Evolutionary conservation across 768 basidiomycete genomes (phyloP), one percentile per base, ranked within the genome.

Genomic region (Tephrocybe sp.): DNA sequence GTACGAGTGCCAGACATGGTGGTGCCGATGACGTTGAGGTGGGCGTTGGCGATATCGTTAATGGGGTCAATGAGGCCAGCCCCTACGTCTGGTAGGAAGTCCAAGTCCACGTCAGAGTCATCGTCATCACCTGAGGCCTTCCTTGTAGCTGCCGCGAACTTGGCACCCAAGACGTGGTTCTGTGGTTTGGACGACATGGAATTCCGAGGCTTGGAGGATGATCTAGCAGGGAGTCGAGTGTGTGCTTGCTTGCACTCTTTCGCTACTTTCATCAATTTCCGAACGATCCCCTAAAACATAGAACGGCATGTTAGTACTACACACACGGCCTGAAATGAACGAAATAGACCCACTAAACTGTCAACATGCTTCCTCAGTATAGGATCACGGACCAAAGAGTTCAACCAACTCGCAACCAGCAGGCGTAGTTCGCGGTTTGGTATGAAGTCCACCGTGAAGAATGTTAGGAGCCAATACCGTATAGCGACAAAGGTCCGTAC

Each of bases 401-500:
- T 97, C 51, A 96, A 62, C 90, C 91, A 95, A 41, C 79, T 76
- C 15, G 90, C 82, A 41, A 94, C 73, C 37, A 87, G 65, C 23
- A 84, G 63, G 58, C 93, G 76, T 62, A 96, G 68, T 59, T 88
- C 89, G 52, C 83, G 79, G 68, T 90, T 86, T 37, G 88, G 85
- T 53, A 93, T 69, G 62, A 95, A 96, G 65, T 97, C 93, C 56
- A 90, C 87, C 44, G 78, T 79, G 66, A 95, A 96, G 67, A 95
- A 95, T 6, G 91, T 93, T 62, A 92, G 71, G 39, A 96, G 66
- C 93, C 94, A 97, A 62, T 92, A 92, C 37, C 91, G 80, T 48
- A 95, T 83, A 4, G 92, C 91, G 26, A 92, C 88, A 64, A 93
- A 94, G 10, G 93, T 95, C 62, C 94, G 76, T 8, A 93, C 90